Conservation (phyloP, 2,329 filamentous ascomycete species). For the Domatiomyces catenatus region DNA sequence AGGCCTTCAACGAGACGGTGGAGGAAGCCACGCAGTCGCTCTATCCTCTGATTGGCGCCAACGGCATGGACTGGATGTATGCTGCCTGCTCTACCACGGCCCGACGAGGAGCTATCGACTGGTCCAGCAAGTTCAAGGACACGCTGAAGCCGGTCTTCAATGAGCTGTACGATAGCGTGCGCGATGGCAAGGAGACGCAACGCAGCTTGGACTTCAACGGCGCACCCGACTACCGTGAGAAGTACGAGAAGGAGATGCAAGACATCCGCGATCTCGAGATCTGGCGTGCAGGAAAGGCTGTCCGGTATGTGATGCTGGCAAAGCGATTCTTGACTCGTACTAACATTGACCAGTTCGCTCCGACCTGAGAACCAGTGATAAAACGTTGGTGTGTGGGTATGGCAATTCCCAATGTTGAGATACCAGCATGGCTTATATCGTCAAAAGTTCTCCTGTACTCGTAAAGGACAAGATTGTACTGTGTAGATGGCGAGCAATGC, state of each 20-base stretch:
- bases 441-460: not conserved
- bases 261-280: constrained; percentile 98
- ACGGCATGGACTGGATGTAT: constrained; percentile 99
- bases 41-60: constrained; percentile 91
- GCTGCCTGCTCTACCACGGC: constrained; percentile 98
- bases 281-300: constrained; percentile 96
- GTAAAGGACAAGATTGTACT: not conserved
- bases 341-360: constrained; percentile 41
- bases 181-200: constrained; percentile 84
- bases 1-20: constrained; percentile 99
- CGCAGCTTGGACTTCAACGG: constrained; percentile 94
- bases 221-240: constrained; percentile 88
- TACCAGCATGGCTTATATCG: not conserved
- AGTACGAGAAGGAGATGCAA: constrained; percentile 95
- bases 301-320: constrained; percentile 45
- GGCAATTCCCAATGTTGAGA: not conserved
- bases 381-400: not conserved
- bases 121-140: constrained; percentile 93
- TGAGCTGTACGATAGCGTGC: constrained; percentile 84
- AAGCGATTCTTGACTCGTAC: constrained; percentile 9
- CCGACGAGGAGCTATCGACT: constrained; percentile 96
- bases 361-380: constrained; percentile 62
- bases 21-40: constrained; percentile 97
- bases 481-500: not conserved
- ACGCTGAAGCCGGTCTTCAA: constrained; percentile 98